Percentiles rank a stretch among this genome's conserved stretches.
Evolutionary conservation across 2,329 filamentous ascomycete genomes (phyloP).

Genomic region (Madurella mycetomatis): DNA sequence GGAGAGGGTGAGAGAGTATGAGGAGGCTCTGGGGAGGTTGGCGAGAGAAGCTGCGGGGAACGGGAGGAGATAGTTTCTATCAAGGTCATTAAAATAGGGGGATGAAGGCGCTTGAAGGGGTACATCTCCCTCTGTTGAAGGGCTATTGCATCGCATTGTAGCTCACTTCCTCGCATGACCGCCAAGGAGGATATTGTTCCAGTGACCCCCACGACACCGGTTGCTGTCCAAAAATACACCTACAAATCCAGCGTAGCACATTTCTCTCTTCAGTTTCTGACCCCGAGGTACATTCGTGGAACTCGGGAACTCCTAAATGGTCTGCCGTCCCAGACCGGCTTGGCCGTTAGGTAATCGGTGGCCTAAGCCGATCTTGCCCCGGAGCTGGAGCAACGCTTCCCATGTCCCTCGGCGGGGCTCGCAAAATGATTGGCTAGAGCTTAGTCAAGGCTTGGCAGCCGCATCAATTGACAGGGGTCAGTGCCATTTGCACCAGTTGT

Average conservation of each 20-base stretch:
- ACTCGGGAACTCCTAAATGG: no score
- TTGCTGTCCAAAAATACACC: no score
- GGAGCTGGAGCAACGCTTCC: slow-evolving; percentile 5
- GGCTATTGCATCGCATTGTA: no score
- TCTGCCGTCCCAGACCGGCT: background rate
- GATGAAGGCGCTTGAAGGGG: no score
- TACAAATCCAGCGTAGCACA: no score
- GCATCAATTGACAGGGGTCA: slow-evolving; percentile 20
- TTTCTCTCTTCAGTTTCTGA: no score
- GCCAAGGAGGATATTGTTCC: no score
- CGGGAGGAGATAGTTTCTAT: slow-evolving; percentile 17
- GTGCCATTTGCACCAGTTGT: slow-evolving; percentile 23
- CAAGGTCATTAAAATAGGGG: no score
- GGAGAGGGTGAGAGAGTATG: slow-evolving; percentile 44
- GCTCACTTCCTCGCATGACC: no score
- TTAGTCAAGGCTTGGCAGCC: slow-evolving; percentile 10
- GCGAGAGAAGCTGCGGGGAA: slow-evolving; percentile 54
- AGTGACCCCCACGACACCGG: no score
- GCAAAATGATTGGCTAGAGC: slow-evolving; percentile 16
- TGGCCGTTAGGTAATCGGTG: slow-evolving; percentile 17
- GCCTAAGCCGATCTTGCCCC: slow-evolving; percentile 3
- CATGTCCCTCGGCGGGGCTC: background rate
- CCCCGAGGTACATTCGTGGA: no score
- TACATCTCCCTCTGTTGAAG: no score
- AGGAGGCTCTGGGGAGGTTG: slow-evolving; percentile 57